These are phyloP conservation scores for Filobasidium uniguttulatum DNA, from an alignment of 1,284 basidiomycete species.

Conservation along the genomic window DNA sequence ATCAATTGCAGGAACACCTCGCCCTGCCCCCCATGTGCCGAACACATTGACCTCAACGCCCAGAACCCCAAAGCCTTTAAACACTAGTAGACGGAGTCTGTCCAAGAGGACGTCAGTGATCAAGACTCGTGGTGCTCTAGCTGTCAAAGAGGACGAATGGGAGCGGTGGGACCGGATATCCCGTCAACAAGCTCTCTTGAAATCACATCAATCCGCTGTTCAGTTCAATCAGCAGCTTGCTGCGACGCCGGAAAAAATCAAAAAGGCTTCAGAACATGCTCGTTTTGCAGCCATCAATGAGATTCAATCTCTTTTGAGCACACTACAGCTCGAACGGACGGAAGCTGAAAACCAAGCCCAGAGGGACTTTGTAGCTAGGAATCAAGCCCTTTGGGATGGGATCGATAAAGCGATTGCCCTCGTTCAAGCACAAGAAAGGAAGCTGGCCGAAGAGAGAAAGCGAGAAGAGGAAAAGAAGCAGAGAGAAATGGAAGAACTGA, in stretches of 20 bases:
- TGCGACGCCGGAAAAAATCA: conserved; percentile 3
- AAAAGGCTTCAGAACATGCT: neutral
- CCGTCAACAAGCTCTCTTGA: conserved; percentile 8
- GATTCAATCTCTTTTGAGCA: conserved; percentile 2
- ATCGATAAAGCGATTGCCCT: conserved; percentile 1
- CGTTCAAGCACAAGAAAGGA: conserved; percentile 5
- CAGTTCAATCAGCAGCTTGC: conserved; percentile 4
- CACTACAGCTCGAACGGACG: neutral
- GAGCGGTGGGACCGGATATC: conserved; percentile 14
- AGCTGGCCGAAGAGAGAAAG: conserved; percentile 38
- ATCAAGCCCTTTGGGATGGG: conserved; percentile 6
- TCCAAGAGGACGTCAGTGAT: neutral
- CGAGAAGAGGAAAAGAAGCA: conserved; percentile 32
- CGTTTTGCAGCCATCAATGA: conserved; percentile 3
- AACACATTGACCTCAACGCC: too few species aligned
- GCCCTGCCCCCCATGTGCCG: too few species aligned
- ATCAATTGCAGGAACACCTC: too few species aligned
- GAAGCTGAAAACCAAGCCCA: neutral
- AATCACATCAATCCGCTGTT: conserved; percentile 2
- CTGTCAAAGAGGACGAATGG: conserved; percentile 9
- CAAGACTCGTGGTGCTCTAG: neutral
- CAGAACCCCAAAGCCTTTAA: too few species aligned
- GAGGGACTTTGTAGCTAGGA: neutral
- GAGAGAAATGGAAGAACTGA: conserved; percentile 1
- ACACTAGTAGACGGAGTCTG: neutral